A percentile compares a stretch with the other conserved stretches of the same genome.
Evolutionary conservation across 345 rosid genomes (phyloP).

Genomic region (Geranium brycei): DNA sequence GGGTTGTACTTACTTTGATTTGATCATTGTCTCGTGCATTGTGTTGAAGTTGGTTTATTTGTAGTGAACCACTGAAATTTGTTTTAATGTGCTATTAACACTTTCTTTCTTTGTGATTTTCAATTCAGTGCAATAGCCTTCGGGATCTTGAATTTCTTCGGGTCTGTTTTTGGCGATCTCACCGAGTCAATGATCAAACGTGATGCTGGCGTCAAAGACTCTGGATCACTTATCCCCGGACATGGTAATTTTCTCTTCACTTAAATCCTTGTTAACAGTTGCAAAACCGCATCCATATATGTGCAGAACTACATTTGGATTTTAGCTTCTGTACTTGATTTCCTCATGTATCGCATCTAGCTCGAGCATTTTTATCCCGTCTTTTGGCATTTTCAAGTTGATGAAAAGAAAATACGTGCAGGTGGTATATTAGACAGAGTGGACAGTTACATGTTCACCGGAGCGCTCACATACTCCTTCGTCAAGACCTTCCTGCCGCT

Average conservation of each 20-base stretch:
- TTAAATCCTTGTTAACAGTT: background rate
- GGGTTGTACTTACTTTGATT: background rate
- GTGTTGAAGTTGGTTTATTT: no score
- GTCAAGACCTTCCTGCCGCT: conserved; percentile 56
- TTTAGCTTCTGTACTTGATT: no score
- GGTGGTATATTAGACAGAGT: conserved; percentile 87
- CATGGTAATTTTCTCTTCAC: conserved; percentile 38
- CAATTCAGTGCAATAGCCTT: conserved; percentile 59
- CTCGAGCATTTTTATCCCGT: no score
- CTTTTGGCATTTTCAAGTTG: no score
- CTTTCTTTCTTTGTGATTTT: conserved; percentile 8
- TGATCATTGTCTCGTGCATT: no score
- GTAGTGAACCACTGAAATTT: background rate
- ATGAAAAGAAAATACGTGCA: conserved; percentile 11
- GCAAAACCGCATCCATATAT: no score
- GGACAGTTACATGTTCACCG: conserved; percentile 90
- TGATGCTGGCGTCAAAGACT: conserved; percentile 95
- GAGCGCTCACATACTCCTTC: conserved; percentile 77
- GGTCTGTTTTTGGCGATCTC: conserved; percentile 88
- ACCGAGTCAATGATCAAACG: conserved; percentile 94
- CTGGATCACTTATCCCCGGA: conserved; percentile 90
- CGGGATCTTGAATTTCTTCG: conserved; percentile 74
- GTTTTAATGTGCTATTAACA: conserved; percentile 3
- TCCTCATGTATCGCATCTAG: no score
- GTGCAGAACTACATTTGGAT: no score